phyloP scores from a whole-genome alignment of 176 grass and related monocot genomes.

The Oryza glaberrima region DNA sequence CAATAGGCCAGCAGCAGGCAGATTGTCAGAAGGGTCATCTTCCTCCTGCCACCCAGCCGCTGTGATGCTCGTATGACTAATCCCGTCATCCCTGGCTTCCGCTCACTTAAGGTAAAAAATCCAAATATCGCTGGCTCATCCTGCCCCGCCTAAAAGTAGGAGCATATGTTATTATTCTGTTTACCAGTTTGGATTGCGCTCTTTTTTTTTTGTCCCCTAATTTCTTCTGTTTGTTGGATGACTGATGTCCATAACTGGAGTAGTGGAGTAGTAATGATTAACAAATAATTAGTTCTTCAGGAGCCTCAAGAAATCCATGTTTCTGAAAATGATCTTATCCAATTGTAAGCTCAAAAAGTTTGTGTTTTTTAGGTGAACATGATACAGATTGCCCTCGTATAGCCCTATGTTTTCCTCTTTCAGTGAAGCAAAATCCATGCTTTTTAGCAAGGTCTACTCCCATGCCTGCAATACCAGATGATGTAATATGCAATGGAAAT shows the following conservation, averaged over 20 bases:
- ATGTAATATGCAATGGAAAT: slow-evolving; percentile 65
- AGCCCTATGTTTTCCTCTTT: slow-evolving; percentile 44
- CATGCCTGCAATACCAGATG: slow-evolving; percentile 53
- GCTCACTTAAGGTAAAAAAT: no score
- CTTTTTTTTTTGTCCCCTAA: no score
- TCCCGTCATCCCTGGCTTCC: no score
- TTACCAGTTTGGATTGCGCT: no score
- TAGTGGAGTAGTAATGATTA: neutral
- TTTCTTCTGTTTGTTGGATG: neutral
- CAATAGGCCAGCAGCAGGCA: no score
- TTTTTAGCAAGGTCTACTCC: slow-evolving; percentile 61
- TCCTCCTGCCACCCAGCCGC: no score
- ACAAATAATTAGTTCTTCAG: neutral
- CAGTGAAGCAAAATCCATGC: slow-evolving; percentile 80
- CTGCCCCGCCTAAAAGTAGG: no score
- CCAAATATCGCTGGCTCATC: no score
- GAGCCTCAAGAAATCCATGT: neutral
- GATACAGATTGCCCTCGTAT: neutral
- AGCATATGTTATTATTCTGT: no score
- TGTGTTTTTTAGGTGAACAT: neutral
- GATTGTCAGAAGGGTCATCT: no score
- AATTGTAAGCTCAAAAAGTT: neutral
- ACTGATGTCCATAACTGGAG: slow-evolving; percentile 6
- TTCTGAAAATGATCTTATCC: slow-evolving; percentile 18
- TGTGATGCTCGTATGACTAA: no score